Conservation (phyloP, 2,329 filamentous ascomycete genomes). For the Colletotrichum simmondsii region DNA sequence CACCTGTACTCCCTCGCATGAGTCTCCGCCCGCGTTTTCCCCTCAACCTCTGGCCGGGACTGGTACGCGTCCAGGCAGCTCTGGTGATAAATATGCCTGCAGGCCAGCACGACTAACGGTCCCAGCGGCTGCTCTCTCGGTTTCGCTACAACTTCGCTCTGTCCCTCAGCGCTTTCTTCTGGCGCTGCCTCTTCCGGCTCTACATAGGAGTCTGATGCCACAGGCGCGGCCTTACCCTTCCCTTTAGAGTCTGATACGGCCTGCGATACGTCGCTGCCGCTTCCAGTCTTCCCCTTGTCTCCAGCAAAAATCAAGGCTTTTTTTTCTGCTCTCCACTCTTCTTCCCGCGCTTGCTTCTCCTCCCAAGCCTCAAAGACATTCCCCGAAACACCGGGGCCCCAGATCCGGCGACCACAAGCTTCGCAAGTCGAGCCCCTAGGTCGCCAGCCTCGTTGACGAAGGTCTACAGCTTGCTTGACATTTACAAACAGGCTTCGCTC, state of each 20-base stretch:
- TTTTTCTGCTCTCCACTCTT: slow-evolving; percentile 55
- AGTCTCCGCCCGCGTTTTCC: slow-evolving; percentile 50
- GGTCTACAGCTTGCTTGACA: slow-evolving; percentile 77
- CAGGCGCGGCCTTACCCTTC: slow-evolving; percentile 69
- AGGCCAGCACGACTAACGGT: slow-evolving; percentile 74
- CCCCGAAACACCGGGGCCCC: slow-evolving; percentile 86
- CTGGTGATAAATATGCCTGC: slow-evolving; percentile 77
- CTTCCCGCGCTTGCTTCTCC: slow-evolving; percentile 62
- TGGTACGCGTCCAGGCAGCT: slow-evolving; percentile 75
- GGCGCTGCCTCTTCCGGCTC: slow-evolving; percentile 49
- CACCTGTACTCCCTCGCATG: slow-evolving; percentile 63
- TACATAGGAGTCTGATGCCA: slow-evolving; percentile 42
- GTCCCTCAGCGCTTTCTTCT: slow-evolving; percentile 48
- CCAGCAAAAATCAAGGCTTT: slow-evolving; percentile 50
- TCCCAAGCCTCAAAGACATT: slow-evolving; percentile 88
- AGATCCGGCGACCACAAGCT: slow-evolving; percentile 82
- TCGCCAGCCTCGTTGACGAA: slow-evolving; percentile 89
- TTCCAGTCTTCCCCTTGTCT: slow-evolving; percentile 50
- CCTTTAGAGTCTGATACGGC: slow-evolving; percentile 54
- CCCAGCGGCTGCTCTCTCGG: slow-evolving; percentile 64
- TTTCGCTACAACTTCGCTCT: slow-evolving; percentile 42
- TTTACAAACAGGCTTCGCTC: slow-evolving; percentile 90
- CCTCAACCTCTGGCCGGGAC: slow-evolving; percentile 59
- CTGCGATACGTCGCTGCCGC: slow-evolving; percentile 18
- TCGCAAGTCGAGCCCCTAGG: slow-evolving; percentile 89